Evolutionary conservation across 208 protist genomes (phyloP).

Genomic region (Acanthamoeba healyi): DNA sequence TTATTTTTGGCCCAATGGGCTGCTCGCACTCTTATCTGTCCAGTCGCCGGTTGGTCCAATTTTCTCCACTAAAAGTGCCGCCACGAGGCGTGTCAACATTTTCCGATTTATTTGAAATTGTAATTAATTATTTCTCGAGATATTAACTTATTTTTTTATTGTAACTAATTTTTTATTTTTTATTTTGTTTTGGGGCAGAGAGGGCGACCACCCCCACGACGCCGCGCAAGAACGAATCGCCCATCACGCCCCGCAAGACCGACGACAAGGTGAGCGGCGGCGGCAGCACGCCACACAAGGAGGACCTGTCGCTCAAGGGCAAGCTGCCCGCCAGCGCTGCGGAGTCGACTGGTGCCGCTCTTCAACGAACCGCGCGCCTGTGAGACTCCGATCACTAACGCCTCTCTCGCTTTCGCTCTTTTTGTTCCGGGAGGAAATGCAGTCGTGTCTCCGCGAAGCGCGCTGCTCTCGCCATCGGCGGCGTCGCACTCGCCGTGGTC

Average conservation of each 20-base stretch:
- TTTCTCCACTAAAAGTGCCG: too few species aligned
- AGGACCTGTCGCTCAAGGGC: constrained; percentile 1
- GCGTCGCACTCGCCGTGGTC: constrained; percentile 13
- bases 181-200: neutral
- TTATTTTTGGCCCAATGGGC: neutral
- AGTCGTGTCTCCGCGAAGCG: neutral
- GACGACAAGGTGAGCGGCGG: neutral
- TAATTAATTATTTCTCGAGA: too few species aligned
- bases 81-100: too few species aligned
- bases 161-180: neutral
- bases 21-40: too few species aligned
- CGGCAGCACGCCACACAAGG: neutral
- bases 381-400: neutral
- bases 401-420: neutral
- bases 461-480: neutral
- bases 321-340: neutral
- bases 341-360: too few species aligned
- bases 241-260: neutral
- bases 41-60: too few species aligned
- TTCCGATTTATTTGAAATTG: too few species aligned
- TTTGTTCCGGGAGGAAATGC: neutral
- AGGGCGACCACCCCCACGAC: neutral
- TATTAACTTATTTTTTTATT: neutral
- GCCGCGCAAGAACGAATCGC: constrained; percentile 4
- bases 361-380: too few species aligned